A percentile compares a stretch with the other conserved stretches of the same genome.
Evolutionary conservation across 1,284 basidiomycete genomes (phyloP).

Genomic region (Cryptococcus sp.): DNA sequence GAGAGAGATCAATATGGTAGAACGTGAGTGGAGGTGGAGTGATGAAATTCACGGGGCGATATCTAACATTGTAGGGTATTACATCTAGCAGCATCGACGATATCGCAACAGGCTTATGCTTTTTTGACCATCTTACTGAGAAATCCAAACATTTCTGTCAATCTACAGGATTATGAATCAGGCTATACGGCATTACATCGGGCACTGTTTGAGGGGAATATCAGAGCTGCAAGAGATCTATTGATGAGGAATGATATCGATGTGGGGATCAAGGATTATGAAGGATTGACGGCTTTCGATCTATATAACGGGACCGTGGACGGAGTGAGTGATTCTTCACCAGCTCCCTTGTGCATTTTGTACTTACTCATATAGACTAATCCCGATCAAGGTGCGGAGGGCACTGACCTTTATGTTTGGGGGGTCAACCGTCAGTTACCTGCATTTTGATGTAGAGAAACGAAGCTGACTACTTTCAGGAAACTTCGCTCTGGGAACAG

Average conservation of each 20-base stretch:
- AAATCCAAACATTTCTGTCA: slow-evolving; percentile 72
- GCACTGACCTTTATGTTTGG: slow-evolving; percentile 76
- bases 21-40: slow-evolving; percentile 49
- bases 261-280: slow-evolving; percentile 69
- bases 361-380: slow-evolving; percentile 56
- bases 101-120: slow-evolving; percentile 62
- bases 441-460: background rate
- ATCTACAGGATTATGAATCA: slow-evolving; percentile 74
- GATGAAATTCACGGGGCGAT: slow-evolving; percentile 46
- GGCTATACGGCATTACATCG: slow-evolving; percentile 91
- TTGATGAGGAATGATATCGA: slow-evolving; percentile 74
- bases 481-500: slow-evolving; percentile 78
- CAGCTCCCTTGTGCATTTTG: background rate
- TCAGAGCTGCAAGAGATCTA: slow-evolving; percentile 70
- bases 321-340: slow-evolving; percentile 44
- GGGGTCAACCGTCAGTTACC: slow-evolving; percentile 65
- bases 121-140: slow-evolving; percentile 77
- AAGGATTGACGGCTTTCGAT: slow-evolving; percentile 91
- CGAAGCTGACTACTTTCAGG: slow-evolving; percentile 13
- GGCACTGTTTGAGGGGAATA: slow-evolving; percentile 81
- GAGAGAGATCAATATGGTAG: slow-evolving; percentile 41
- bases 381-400: slow-evolving; percentile 49
- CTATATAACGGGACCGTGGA: slow-evolving; percentile 86
- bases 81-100: slow-evolving; percentile 68
- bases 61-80: slow-evolving; percentile 64